Evolutionary conservation across 345 rosid genomes (phyloP).

Genomic region (Triadica sebifera): DNA sequence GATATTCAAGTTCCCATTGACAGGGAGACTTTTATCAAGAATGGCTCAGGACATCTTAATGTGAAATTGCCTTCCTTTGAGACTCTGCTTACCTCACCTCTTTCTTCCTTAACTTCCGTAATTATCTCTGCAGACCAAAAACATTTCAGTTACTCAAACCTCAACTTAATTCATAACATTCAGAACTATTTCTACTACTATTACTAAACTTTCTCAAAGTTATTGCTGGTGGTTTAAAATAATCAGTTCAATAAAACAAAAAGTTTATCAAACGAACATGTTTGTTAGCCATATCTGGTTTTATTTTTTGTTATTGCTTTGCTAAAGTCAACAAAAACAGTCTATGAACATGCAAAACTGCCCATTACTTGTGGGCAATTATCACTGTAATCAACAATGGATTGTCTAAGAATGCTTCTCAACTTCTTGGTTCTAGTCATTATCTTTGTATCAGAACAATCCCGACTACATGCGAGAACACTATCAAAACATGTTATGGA

Average conservation of each 20-base stretch:
- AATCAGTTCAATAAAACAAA: neutral
- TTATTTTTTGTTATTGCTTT: neutral
- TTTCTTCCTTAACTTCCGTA: neutral
- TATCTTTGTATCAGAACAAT: no score
- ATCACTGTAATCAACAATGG: neutral
- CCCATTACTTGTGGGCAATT: neutral
- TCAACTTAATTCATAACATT: neutral
- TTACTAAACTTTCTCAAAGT: neutral
- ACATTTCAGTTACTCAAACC: neutral
- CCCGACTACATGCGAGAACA: no score
- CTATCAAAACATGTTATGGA: no score
- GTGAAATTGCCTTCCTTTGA: neutral
- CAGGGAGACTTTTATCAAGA: neutral
- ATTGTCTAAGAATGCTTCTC: neutral
- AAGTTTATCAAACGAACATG: neutral
- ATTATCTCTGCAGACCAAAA: neutral
- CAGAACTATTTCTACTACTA: neutral
- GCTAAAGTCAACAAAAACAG: neutral
- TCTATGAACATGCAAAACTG: neutral
- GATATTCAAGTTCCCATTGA: neutral
- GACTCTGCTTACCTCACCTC: neutral
- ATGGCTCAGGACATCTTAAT: neutral
- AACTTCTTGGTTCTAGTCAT: neutral
- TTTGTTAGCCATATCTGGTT: neutral
- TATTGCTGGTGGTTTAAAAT: neutral